Percentiles rank a stretch among this genome's conserved stretches.
These are phyloP conservation scores for Lipomyces chichibuensis DNA, from an alignment of 805 yeast species.

Conservation along the genomic window DNA sequence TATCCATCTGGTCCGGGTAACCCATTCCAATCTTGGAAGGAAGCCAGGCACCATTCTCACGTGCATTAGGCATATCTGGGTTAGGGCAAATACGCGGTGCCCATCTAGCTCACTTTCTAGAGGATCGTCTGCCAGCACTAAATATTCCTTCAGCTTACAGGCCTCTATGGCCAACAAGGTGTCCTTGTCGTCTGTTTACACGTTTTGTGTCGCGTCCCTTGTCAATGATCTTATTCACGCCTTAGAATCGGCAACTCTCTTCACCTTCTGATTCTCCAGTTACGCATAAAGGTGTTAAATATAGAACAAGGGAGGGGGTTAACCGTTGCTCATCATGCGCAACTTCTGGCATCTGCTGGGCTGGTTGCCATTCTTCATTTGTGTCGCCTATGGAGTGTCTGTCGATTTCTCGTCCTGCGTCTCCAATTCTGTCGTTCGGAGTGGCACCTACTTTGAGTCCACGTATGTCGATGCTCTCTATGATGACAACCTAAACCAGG, in stretches of 20 bases:
- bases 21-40: neutral
- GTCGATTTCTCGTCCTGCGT: constrained; percentile 26
- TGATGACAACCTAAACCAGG: constrained; percentile 15
- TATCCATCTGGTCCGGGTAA: neutral
- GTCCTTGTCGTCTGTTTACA: neutral
- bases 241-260: neutral
- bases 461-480: constrained; percentile 26
- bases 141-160: neutral
- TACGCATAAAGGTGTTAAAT: neutral
- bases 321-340: neutral
- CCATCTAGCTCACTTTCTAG: neutral
- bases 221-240: neutral
- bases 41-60: neutral
- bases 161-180: neutral
- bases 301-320: neutral
- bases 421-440: constrained; percentile 11
- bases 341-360: neutral
- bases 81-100: neutral
- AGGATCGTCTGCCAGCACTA: neutral
- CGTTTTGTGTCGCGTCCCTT: neutral
- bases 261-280: neutral
- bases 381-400: constrained; percentile 6
- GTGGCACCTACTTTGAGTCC: constrained; percentile 32
- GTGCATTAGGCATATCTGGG: neutral
- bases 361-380: neutral